Conservation (phyloP, 2,329 filamentous ascomycete species). For the Ascocoryne sarcoides region DNA sequence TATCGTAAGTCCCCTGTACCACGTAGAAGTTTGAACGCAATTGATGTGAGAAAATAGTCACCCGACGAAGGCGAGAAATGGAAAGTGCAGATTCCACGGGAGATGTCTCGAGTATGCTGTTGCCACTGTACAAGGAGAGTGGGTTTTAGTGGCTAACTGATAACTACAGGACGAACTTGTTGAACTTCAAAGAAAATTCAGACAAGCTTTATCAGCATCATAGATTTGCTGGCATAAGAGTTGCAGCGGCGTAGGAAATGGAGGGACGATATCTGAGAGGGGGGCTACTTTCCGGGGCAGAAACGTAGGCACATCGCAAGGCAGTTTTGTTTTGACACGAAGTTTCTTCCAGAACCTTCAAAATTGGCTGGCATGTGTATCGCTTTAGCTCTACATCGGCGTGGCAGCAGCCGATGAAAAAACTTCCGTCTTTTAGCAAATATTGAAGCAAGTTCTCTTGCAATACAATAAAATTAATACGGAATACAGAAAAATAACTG, state of each 20-base stretch:
- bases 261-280: neutral
- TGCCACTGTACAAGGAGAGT: neutral
- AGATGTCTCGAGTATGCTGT: neutral
- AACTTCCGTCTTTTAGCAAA: neutral
- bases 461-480: neutral
- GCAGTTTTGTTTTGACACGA: too few relatives aligned
- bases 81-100: constrained; percentile 1
- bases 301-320: too few relatives aligned
- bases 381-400: neutral
- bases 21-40: neutral
- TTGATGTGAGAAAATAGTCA: constrained; percentile 1
- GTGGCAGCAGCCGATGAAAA: neutral
- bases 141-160: constrained; percentile 1
- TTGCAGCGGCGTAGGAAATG: too few relatives aligned
- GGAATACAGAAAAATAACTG: too few relatives aligned
- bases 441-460: neutral
- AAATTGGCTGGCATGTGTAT: too few relatives aligned
- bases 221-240: neutral
- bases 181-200: constrained; percentile 1
- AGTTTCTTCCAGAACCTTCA: too few relatives aligned
- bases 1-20: neutral
- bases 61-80: constrained; percentile 1
- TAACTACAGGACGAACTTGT: constrained; percentile 1
- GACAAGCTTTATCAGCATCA: neutral
- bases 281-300: neutral